Conservation (phyloP, 2,329 filamentous ascomycete species). For the Fusarium torulosum region DNA sequence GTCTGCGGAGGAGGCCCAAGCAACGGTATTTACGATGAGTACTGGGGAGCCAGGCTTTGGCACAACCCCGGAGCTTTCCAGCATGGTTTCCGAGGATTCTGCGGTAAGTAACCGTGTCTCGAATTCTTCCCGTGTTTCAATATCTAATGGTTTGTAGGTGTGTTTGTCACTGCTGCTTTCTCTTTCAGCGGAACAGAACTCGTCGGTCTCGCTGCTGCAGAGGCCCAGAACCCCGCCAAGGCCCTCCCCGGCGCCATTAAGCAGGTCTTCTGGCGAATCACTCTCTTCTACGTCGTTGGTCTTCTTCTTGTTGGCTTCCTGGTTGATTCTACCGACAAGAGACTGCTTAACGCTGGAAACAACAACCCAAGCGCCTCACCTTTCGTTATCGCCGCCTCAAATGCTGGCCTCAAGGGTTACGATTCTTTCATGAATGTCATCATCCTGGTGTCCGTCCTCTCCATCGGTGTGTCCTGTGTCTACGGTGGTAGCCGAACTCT, state of each 20-base stretch:
- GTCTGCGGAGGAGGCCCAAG: constrained; percentile 71
- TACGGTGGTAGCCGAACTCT: constrained; percentile 71
- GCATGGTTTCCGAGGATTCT: constrained; percentile 81
- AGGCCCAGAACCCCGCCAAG: constrained; percentile 77
- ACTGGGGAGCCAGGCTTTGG: constrained; percentile 65
- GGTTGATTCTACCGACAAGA: constrained; percentile 59
- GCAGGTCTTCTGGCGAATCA: constrained; percentile 75
- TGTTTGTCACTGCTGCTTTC: constrained; percentile 75
- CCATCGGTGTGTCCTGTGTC: constrained; percentile 69
- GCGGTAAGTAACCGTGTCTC: constrained; percentile 59
- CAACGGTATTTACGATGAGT: constrained; percentile 58
- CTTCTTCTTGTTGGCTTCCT: constrained; percentile 66
- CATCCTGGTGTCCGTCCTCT: constrained; percentile 69
- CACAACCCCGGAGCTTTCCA: constrained; percentile 69
- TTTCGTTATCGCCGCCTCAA: constrained; percentile 69
- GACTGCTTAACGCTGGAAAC: constrained; percentile 63
- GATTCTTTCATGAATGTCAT: constrained; percentile 71
- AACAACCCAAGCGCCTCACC: constrained; percentile 59
- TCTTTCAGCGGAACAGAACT: constrained; percentile 80
- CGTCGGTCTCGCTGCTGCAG: constrained; percentile 80
- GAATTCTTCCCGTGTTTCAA: rapidly evolving
- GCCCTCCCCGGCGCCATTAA: constrained; percentile 85
- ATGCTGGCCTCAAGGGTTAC: constrained; percentile 65
- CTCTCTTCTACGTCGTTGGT: constrained; percentile 66
- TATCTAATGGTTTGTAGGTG: constrained; percentile 25